Conservation (phyloP, 495 filamentous ascomycete species). For the Hyaloscypha finlandica region DNA sequence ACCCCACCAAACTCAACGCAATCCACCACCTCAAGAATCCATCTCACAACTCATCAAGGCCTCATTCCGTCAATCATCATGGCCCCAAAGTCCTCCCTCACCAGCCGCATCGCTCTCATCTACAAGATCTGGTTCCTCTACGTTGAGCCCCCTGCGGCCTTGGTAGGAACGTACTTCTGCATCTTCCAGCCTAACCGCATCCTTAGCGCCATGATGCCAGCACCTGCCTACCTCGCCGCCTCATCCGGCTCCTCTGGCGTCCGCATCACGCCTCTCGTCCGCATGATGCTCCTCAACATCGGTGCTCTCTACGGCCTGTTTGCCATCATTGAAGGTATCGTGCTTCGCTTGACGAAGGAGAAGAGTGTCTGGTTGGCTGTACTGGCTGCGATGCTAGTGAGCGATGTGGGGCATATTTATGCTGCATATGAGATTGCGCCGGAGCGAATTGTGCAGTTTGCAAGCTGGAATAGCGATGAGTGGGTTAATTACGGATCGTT, state of each 20-base stretch:
- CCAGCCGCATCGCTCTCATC: slow-evolving; percentile 16
- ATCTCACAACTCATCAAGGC: background rate
- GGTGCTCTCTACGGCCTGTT: slow-evolving; percentile 26
- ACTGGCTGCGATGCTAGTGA: slow-evolving; percentile 7
- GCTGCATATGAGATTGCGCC: slow-evolving; percentile 24
- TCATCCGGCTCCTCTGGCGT: background rate
- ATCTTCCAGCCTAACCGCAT: slow-evolving; percentile 15
- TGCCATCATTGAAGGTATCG: slow-evolving; percentile 22
- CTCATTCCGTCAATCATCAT: background rate
- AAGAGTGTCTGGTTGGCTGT: slow-evolving; percentile 23
- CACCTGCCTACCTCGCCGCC: background rate
- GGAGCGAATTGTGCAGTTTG: background rate
- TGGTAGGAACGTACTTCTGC: slow-evolving; percentile 21
- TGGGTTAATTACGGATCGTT: slow-evolving; percentile 32
- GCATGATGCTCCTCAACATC: slow-evolving; percentile 26
- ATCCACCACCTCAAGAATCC: background rate
- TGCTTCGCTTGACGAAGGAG: slow-evolving; percentile 23
- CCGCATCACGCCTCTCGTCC: slow-evolving; percentile 16
- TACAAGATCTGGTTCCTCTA: slow-evolving; percentile 29
- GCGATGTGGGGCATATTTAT: slow-evolving; percentile 30
- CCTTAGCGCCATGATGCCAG: slow-evolving; percentile 15
- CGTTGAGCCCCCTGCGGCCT: slow-evolving; percentile 27
- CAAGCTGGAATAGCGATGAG: slow-evolving; percentile 26
- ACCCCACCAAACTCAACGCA: background rate
- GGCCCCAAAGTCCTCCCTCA: background rate